Evolutionary conservation across 2,329 filamentous ascomycete species (phyloP).

Genomic region (Penicillium frequentans): DNA sequence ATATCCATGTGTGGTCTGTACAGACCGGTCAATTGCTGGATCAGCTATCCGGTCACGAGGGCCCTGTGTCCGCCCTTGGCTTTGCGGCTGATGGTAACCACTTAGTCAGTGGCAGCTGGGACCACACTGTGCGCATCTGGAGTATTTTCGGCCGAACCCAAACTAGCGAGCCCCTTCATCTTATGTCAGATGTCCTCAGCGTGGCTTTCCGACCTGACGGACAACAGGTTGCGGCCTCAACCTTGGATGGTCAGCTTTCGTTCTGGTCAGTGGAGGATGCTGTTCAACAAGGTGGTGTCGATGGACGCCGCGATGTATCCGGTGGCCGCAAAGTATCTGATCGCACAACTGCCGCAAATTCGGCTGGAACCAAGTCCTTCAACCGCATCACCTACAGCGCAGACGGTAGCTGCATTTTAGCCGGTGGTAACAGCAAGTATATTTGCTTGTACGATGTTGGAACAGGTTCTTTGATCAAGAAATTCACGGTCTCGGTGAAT

Average conservation of each 20-base stretch:
- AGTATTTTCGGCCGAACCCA: constrained; percentile 92
- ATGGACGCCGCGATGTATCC: constrained; percentile 88
- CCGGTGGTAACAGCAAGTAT: constrained; percentile 95
- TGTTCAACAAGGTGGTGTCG: constrained; percentile 79
- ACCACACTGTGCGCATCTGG: constrained; percentile 93
- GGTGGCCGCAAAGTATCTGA: constrained; percentile 87
- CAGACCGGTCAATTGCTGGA: constrained; percentile 96
- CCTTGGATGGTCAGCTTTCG: constrained; percentile 86
- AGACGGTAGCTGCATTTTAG: constrained; percentile 86
- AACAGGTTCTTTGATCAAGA: constrained; percentile 87
- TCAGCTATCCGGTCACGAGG: constrained; percentile 87
- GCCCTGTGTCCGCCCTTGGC: constrained; percentile 81
- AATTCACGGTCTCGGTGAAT: constrained; percentile 94
- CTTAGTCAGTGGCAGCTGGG: constrained; percentile 92
- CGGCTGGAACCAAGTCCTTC: constrained; percentile 86
- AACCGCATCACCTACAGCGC: constrained; percentile 85
- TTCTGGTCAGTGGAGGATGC: constrained; percentile 94
- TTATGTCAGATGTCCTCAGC: constrained; percentile 86
- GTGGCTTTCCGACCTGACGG: constrained; percentile 89
- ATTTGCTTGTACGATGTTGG: constrained; percentile 96
- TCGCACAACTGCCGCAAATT: constrained; percentile 86
- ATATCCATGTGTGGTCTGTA: constrained; percentile 97
- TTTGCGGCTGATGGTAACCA: constrained; percentile 85
- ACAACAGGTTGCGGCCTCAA: constrained; percentile 85
- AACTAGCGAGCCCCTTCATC: constrained; percentile 88